A percentile compares a stretch with the other conserved stretches of the same genome.
phyloP scores from a whole-genome alignment of 2,329 filamentous ascomycete species.

The Chalara sp. region DNA sequence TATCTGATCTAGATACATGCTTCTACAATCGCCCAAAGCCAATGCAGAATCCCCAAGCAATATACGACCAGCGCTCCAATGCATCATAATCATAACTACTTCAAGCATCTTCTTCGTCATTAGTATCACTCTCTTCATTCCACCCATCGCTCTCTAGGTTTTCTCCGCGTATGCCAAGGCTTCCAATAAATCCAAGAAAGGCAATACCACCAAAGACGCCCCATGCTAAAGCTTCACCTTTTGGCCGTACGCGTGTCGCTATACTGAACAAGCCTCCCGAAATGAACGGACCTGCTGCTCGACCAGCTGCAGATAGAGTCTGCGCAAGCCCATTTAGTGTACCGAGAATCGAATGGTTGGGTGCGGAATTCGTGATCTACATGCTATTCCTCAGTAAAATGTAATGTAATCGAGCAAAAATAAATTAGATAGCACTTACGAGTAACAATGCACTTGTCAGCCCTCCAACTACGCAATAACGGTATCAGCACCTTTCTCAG shows the following conservation, averaged over 20 bases:
- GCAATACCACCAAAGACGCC: constrained; percentile 80
- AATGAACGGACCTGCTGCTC: constrained; percentile 81
- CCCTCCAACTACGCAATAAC: constrained; percentile 64
- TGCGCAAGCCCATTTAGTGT: constrained; percentile 91
- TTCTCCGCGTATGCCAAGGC: constrained; percentile 66
- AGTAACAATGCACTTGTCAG: constrained; percentile 83
- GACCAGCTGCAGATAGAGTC: constrained; percentile 83
- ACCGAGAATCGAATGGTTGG: constrained; percentile 77
- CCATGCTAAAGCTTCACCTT: constrained; percentile 81
- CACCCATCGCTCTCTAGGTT: constrained; percentile 52
- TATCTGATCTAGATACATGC: no score
- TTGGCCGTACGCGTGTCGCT: constrained; percentile 64
- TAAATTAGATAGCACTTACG: constrained; percentile 43
- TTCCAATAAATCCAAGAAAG: constrained; percentile 72
- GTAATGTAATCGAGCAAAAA: not conserved
- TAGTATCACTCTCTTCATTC: constrained; percentile 17
- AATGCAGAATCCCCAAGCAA: no score
- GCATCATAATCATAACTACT: no score
- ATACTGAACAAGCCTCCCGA: constrained; percentile 82
- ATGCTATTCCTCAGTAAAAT: not conserved
- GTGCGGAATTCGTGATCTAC: constrained; percentile 88
- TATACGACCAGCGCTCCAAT: no score
- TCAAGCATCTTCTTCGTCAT: constrained; percentile 15
- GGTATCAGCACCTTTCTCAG: no score
- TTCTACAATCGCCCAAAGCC: no score